A percentile compares a stretch with the other conserved stretches of the same genome.
Evolutionary conservation across 2,329 filamentous ascomycete genomes (phyloP).

Genomic region (Colletotrichum paranaense): DNA sequence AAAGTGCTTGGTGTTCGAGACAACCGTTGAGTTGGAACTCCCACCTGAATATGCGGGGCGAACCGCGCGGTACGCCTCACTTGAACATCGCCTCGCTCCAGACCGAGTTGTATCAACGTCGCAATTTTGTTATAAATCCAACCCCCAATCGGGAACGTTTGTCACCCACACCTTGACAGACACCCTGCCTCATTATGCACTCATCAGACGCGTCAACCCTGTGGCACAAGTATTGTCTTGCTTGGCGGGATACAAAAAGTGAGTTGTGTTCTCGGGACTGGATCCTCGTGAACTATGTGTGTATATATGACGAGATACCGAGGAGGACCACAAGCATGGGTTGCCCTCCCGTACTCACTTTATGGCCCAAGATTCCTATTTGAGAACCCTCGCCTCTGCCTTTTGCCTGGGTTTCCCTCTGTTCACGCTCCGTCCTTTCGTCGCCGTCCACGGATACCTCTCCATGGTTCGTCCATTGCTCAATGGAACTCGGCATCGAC

Average conservation of each 20-base stretch:
- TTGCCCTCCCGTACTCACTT: not conserved
- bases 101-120: not conserved
- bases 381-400: slow-evolving; percentile 1
- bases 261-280: slow-evolving; percentile 20
- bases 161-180: not conserved
- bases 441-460: not conserved
- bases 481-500: slow-evolving; percentile 84
- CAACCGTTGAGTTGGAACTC: not conserved
- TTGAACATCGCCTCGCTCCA: not conserved
- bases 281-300: slow-evolving; percentile 19
- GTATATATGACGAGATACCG: not conserved
- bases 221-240: slow-evolving; percentile 10
- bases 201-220: slow-evolving; percentile 13
- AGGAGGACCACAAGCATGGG: not conserved
- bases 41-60: not conserved
- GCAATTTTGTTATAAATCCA: not conserved
- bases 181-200: not conserved
- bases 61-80: not conserved
- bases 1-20: not conserved
- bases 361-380: slow-evolving; percentile 14
- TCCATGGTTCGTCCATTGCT: slow-evolving; percentile 29
- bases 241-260: slow-evolving; percentile 1
- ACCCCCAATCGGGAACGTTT: not conserved
- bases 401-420: not conserved
- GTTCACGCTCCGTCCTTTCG: not conserved